Evolutionary conservation across 305 asterid species (phyloP), one percentile per base, ranked within the genome.

Genomic region (Fraxinus floribunda): DNA sequence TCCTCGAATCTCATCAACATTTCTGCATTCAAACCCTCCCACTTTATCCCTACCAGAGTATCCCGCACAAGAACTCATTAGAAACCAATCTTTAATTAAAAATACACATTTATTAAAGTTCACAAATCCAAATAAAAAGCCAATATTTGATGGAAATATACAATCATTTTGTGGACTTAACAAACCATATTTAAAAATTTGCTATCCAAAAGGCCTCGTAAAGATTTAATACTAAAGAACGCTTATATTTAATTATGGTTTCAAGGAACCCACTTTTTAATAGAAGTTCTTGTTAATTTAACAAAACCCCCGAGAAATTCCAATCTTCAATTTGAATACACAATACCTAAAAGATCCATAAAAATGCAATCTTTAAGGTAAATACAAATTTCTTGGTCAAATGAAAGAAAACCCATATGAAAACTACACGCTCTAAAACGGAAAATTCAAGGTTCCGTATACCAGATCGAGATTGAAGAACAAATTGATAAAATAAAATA

Each of bases 401-500:
- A 20, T 64, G 6, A 80, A 49, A 78, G 76, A 11, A 85, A 75
- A 0, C 84, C 79, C 81, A 78, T 16, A 60, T 75, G 72, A 52
- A 80, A 82, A 79, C 29, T 66, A 76, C 4, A 75, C 34, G 66
- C 3, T 5, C 4, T 6, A 71, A 8, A 7, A 2, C 4, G 20
- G 26, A 16, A 76, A 41, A 68, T 62, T 2, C 38, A 35, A 39
- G 66, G 0, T 29, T 68, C 74, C 72, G 49, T 76, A 77, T 79
- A 95, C 97, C 97, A 87, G 97, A 95, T 94, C 97, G 96, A 86
- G 99, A 90, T 84, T 91, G 95, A 80, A 90, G 90, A 85, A 95
- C 94, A 34, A 97, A 90, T 86, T 92, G 97, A 79, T 92, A 93
- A 71, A 15, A 18, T 79, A 76, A 39, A 73, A 74, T 7, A 29